Evolutionary conservation across 257 asterid species (phyloP).

Genomic region (Mentha longifolia): DNA sequence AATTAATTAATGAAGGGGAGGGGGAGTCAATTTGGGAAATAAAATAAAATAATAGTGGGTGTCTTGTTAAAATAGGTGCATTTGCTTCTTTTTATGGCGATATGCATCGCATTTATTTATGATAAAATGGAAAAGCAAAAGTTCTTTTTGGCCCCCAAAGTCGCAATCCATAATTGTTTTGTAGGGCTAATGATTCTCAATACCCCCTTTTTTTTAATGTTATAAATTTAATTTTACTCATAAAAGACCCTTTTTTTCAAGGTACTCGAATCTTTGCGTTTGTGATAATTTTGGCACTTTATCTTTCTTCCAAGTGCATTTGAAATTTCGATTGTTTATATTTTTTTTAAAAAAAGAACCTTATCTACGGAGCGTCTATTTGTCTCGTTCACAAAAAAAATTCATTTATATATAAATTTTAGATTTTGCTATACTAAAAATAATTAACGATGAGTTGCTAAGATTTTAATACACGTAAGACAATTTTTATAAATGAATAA

Average conservation of each 20-base stretch:
- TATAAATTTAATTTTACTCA: background rate
- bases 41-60: background rate
- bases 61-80: no score
- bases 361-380: background rate
- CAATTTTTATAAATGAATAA: no score
- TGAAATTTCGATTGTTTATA: background rate
- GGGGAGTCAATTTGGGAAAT: background rate
- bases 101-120: constrained; percentile 4
- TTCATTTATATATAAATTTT: no score
- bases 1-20: background rate
- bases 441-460: no score
- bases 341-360: no score
- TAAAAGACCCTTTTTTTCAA: constrained; percentile 13
- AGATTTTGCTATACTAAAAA: no score
- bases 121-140: constrained; percentile 37
- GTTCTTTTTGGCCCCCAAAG: constrained; percentile 49
- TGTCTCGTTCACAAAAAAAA: no score
- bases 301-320: constrained; percentile 34
- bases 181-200: constrained; percentile 38
- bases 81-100: constrained; percentile 21
- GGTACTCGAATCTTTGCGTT: constrained; percentile 38
- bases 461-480: no score
- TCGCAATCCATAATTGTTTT: constrained; percentile 41
- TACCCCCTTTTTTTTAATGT: constrained; percentile 10
- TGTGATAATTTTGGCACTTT: constrained; percentile 41